phyloP scores from a whole-genome alignment of 192 early-diverging fungal species.

The Coemansia sp. region DNA sequence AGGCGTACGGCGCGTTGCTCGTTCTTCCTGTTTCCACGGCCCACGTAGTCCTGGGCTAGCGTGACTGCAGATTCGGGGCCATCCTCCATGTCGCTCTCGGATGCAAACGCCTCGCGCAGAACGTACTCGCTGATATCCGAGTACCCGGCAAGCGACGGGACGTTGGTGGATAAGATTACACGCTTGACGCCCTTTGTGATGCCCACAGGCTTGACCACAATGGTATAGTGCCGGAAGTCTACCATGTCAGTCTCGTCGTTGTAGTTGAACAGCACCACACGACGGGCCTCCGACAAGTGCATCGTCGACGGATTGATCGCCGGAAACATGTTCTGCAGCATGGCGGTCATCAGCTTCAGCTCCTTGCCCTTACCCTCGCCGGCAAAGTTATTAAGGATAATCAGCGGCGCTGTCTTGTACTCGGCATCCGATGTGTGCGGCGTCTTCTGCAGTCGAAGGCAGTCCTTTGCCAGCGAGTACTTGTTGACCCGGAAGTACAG shows the following conservation, averaged over 20 bases:
- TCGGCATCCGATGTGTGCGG: conserved; percentile 78
- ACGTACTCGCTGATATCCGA: conserved; percentile 95
- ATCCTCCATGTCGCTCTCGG: conserved; percentile 92
- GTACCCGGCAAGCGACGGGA: conserved; percentile 77
- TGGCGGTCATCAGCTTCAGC: conserved; percentile 88
- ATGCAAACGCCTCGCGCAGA: conserved; percentile 75
- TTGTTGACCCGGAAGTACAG: conserved; percentile 79
- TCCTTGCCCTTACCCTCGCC: conserved; percentile 39
- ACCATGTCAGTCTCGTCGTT: conserved; percentile 79
- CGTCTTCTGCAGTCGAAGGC: conserved; percentile 70
- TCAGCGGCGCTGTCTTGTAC: conserved; percentile 76
- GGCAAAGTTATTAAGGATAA: conserved; percentile 59
- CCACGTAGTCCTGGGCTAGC: conserved; percentile 78
- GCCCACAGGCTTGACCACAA: conserved; percentile 85
- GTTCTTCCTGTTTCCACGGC: conserved; percentile 67
- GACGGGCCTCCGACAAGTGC: conserved; percentile 83
- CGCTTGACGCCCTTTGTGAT: conserved; percentile 88
- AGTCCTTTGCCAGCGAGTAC: conserved; percentile 84
- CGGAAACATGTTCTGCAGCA: conserved; percentile 97
- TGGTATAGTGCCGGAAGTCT: conserved; percentile 92
- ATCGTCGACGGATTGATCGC: conserved; percentile 95
- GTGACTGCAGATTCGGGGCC: conserved; percentile 84
- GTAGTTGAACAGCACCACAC: conserved; percentile 91
- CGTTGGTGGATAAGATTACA: conserved; percentile 67
- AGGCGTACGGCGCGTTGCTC: conserved; percentile 86